Evolutionary conservation across 179 eudicot species (phyloP).

Genomic region (Actinidia polygama): DNA sequence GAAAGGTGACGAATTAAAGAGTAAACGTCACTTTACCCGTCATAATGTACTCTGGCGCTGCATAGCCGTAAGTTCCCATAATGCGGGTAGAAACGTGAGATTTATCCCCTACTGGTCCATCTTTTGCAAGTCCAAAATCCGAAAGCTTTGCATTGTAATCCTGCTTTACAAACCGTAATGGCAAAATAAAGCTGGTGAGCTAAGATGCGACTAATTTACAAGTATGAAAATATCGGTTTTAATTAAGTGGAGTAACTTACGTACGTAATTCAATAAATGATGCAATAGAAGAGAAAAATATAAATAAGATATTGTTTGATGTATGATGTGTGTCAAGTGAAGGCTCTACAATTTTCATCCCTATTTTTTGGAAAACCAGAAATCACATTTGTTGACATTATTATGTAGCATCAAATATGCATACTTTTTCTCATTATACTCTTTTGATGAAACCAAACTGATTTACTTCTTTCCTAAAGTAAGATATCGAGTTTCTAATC

Average conservation of each 20-base stretch:
- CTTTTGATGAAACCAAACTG: background rate
- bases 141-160: conserved; percentile 92
- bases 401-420: background rate
- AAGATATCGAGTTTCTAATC: conserved; percentile 10
- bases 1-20: background rate
- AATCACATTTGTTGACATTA: too few species aligned
- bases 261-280: background rate
- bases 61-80: conserved; percentile 96
- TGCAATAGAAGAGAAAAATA: too few species aligned
- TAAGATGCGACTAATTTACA: background rate
- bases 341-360: too few species aligned
- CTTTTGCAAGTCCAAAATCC: conserved; percentile 91
- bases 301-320: too few species aligned
- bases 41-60: conserved; percentile 93
- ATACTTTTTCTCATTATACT: background rate
- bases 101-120: conserved; percentile 93
- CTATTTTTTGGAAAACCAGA: too few species aligned
- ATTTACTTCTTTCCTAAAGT: background rate
- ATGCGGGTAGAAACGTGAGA: conserved; percentile 94
- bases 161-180: conserved; percentile 33
- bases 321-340: too few species aligned
- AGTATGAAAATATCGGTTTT: background rate
- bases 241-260: background rate
- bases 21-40: conserved; percentile 49
- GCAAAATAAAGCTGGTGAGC: background rate